Base-by-base conservation (phyloP, 73 alveolate species). In the Paramecium tetraurelia region DNA sequence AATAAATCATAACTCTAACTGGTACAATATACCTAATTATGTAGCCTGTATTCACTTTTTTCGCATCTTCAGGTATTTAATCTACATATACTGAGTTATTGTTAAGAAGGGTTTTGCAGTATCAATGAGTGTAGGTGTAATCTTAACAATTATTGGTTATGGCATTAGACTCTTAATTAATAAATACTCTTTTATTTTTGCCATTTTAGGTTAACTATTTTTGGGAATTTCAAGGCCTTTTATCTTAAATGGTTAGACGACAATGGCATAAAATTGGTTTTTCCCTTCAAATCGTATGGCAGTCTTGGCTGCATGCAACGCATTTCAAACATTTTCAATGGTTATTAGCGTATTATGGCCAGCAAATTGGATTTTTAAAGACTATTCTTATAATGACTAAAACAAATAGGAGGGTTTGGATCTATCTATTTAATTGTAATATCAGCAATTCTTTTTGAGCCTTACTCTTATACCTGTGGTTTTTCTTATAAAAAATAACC, bases 301-400 rank as follows among this genome's bases (percentile, higher is more conserved):
- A 22, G 75, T 80, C 21, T 27, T 80, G 27, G 57, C 90, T 10
- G 41, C 57, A 22, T 43, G 90, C 14, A 80, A 80, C 18, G 57
- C 75, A 20, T 22, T 80, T 10, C 21, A 48, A 80, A 44, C 90
- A n/a, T 40, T 80, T 43, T 44, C 76, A 41, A 80, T 80, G 43
- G 90, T 80, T n/a, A 24, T 44, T 80, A 80, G 90, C 46, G 46
- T 80, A 48, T 44, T 80, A 41, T 31, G 46, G 70, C 90, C 90
- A 5, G 72, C 90, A 0, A 80, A 80, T 27, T 31, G 21, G 31
- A 22, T 80, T 10, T 80, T 80, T 80, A 48, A 22, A 6, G 33
- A 44, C 8, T 80, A 80, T 80, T 59, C 48, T 3, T 44, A 80
- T 27, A 7, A 29, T 20, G 8, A 16, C 2, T 59, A 5, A 31